Evolutionary conservation across 495 filamentous ascomycete genomes (phyloP).

Genomic region (Lineolata rhizophorae): DNA sequence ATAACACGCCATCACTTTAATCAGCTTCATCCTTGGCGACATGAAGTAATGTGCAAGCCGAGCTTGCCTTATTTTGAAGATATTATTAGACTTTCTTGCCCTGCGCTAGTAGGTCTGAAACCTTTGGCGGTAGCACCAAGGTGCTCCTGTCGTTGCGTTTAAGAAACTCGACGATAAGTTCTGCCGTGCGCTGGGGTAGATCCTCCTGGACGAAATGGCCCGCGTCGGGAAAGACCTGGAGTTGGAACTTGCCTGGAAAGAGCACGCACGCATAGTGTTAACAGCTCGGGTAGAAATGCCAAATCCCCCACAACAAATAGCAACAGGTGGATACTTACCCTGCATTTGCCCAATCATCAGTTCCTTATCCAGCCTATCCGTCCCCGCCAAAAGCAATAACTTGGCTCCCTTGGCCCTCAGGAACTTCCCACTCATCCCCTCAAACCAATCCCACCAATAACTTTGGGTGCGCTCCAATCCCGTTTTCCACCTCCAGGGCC

Average conservation of each 20-base stretch:
- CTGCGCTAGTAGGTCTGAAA: constrained; percentile 32
- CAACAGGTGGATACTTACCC: constrained; percentile 25
- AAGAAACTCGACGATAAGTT: constrained; percentile 63
- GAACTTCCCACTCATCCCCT: constrained; percentile 73
- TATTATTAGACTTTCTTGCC: constrained; percentile 19
- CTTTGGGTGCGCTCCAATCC: constrained; percentile 65
- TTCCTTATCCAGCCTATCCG: constrained; percentile 83
- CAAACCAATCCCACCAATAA: constrained; percentile 91
- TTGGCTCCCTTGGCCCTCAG: constrained; percentile 69
- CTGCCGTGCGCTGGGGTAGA: constrained; percentile 65
- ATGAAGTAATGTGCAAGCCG: too few relatives aligned
- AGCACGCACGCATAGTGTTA: too few relatives aligned
- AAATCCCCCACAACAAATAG: background rate
- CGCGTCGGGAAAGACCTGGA: constrained; percentile 84
- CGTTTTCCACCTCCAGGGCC: constrained; percentile 69
- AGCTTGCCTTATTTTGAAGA: too few relatives aligned
- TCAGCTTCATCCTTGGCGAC: too few relatives aligned
- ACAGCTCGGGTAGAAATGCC: background rate
- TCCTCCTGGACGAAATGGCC: constrained; percentile 97
- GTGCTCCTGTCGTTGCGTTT: constrained; percentile 69
- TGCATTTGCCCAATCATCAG: constrained; percentile 97
- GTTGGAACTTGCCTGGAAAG: constrained; percentile 64
- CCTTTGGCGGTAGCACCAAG: constrained; percentile 78
- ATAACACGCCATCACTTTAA: too few relatives aligned
- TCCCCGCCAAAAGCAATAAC: constrained; percentile 74